Base-by-base conservation (phyloP, 2,329 filamentous ascomycete genomes). In the Gnomoniopsis sp. region DNA sequence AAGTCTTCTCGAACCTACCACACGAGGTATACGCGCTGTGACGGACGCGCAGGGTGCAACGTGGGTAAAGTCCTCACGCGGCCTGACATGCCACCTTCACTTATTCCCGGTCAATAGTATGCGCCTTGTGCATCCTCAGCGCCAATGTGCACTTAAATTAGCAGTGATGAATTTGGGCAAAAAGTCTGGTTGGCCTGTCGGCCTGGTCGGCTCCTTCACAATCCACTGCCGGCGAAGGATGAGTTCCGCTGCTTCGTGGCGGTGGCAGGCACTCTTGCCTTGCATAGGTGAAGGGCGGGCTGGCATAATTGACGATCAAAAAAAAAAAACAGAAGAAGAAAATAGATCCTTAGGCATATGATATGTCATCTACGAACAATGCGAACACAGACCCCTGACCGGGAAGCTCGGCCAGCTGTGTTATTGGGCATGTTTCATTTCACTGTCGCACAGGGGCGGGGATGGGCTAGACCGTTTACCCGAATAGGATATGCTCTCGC, bases 351-450 rank as follows among this genome's bases (percentile, higher is more conserved):
- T 23, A n/a, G n/a, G n/a, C n/a, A 58, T 54, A 49, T 36, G 36
- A 51, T 43, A 33, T 44, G 22, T 53, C 57, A 53, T 55, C 47
- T 41, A 53, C 57, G 38, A 30, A 47, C 57, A 23, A 59, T 36
- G 38, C 38, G 19, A 22, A 44, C 43, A 19, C 43, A 44, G 43
- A 48, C 26, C 51, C 36, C 36, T 50, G 53, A 48, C 49, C 48
- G 52, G 34, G 44, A 54, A 38, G 49, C 33, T 59, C 53, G 57
- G 38, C 53, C 57, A 50, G 52, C 53, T 49, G 34, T 44, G 43
- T 33, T 12, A 62, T 62, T 62, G 57, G 60, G 15, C 49, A 57
- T 53, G 60, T 62, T 62, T 62, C 60, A 62, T 41, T 36, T 49
- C n/a, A 2, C 19, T 46, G 60, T 62, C 53, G 54, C 60, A 62